A percentile compares a stretch with the other conserved stretches of the same genome.
These are phyloP conservation scores for Stentor coeruleus DNA, from an alignment of 73 alveolate genomes.

Conservation along the genomic window DNA sequence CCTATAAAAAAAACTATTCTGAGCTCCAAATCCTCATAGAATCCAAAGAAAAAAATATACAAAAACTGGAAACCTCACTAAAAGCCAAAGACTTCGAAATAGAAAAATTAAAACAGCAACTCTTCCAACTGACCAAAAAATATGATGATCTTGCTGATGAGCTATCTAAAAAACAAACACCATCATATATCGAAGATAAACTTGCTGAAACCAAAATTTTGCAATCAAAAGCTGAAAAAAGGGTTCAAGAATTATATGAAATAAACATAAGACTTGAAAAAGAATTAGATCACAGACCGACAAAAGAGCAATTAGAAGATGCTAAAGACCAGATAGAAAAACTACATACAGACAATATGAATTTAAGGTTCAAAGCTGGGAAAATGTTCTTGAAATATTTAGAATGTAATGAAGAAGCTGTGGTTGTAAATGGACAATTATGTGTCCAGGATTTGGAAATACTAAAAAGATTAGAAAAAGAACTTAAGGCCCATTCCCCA, in stretches of 20 bases:
- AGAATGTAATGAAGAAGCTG: not conserved
- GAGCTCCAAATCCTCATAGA: not conserved
- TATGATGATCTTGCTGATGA: too few relatives aligned
- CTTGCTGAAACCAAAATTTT: conserved; percentile 20
- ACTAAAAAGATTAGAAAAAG: not conserved
- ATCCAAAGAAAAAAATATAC: not conserved
- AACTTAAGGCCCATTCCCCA: not conserved
- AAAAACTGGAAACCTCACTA: conserved; percentile 28
- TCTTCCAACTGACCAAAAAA: not conserved
- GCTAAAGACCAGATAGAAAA: conserved; percentile 22
- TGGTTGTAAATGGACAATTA: not conserved
- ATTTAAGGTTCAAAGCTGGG: conserved; percentile 39
- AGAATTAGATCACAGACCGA: not conserved
- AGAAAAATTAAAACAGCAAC: not conserved
- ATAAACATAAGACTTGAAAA: conserved; percentile 13
- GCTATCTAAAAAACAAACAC: not conserved
- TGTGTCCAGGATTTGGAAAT: not conserved
- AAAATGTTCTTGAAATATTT: conserved; percentile 24
- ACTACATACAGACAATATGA: conserved; percentile 27
- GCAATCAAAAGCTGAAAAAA: conserved; percentile 23
- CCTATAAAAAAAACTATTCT: conserved; percentile 17
- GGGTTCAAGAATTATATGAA: conserved; percentile 28
- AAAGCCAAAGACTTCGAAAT: conserved; percentile 29
- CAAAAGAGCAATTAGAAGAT: conserved; percentile 18
- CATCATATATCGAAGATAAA: not conserved